Evolutionary conservation across 441 rosid genomes (phyloP), one percentile per base, ranked within the genome.

Genomic region (Oxalis stricta): DNA sequence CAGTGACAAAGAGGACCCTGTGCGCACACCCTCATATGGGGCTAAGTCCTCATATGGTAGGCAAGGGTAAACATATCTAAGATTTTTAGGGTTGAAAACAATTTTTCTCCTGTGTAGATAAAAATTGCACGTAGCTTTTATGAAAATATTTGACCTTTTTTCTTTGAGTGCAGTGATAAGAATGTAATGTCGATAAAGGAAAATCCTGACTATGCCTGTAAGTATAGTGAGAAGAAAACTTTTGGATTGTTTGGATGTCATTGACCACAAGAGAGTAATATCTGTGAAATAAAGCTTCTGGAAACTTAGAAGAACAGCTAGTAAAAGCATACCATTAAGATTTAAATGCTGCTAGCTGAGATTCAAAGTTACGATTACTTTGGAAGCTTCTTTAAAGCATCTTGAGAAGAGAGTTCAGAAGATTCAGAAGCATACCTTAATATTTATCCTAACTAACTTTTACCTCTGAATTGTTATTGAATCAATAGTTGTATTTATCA

Each of bases 321-420:
- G 50, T 59, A 61, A 42, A 81, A 71, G 46, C 65, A 55, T n/a
- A 7, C 82, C 79, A 0, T 38, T 78, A 53, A 76, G 80, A n/a
- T 56, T 74, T 83, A 75, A 61, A 60, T 40, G 91, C 96, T 13
- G n/a, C 39, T 89, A 38, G 66, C 84, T 28, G 82, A 75, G 81
- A 74, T 33, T 84, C 94, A 1, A 75, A 78, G 55, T 37, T 78
- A 47, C 65, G 74, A 36, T 64, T 91, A 60, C 93, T 85, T 43
- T 79, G 75, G 84, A n/a, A n/a, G 67, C 85, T 42, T 80, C 76
- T 56, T 69, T 82, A 50, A 68, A 58, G 54, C 73, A 73, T 49
- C 83, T 91, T 35, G 76, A 85, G 71, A 65, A 82, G 65, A 84
- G 83, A 88, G 95, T 64, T n/a, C n/a, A n/a, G n/a, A n/a, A n/a